phyloP scores from a whole-genome alignment of 495 filamentous ascomycete species.

The Pseudotulostoma volvatum region DNA sequence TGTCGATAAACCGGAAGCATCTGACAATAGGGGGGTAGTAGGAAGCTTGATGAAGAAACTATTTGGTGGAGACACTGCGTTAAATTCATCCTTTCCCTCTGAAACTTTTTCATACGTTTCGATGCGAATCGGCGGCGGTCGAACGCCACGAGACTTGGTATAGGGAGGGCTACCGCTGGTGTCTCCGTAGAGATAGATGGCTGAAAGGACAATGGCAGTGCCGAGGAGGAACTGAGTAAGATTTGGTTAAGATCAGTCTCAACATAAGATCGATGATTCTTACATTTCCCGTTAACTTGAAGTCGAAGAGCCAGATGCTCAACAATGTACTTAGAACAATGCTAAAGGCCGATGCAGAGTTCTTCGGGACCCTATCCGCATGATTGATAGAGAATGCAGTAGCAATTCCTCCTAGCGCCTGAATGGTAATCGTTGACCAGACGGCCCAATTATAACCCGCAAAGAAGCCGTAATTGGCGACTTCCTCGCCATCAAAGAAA shows the following conservation, averaged over 20 bases:
- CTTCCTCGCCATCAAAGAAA: slow-evolving; percentile 69
- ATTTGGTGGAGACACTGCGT: slow-evolving; percentile 18
- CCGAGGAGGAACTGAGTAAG: slow-evolving; percentile 62
- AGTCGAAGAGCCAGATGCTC: slow-evolving; percentile 72
- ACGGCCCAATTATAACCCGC: slow-evolving; percentile 85
- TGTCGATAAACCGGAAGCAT: slow-evolving; percentile 36
- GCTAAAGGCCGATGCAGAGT: slow-evolving; percentile 79
- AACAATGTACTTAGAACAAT: slow-evolving; percentile 71
- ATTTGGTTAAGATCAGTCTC: slow-evolving; percentile 6
- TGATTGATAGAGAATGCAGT: slow-evolving; percentile 75
- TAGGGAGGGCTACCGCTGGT: slow-evolving; percentile 18
- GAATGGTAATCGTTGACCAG: slow-evolving; percentile 68
- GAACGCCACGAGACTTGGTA: slow-evolving; percentile 25
- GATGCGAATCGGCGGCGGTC: slow-evolving; percentile 62
- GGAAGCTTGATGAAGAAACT: slow-evolving; percentile 39
- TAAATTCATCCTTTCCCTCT: slow-evolving; percentile 33
- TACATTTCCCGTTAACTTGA: slow-evolving; percentile 54
- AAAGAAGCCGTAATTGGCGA: slow-evolving; percentile 75
- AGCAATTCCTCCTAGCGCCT: slow-evolving; percentile 69
- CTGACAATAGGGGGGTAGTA: slow-evolving; percentile 32
- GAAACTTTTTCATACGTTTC: slow-evolving; percentile 54
- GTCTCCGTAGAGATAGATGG: slow-evolving; percentile 72
- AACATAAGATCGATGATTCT: slow-evolving; percentile 14
- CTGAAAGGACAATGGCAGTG: slow-evolving; percentile 54
- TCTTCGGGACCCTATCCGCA: slow-evolving; percentile 78